phyloP scores from a whole-genome alignment of 768 basidiomycete species.

The Kwoniella dendrophila region DNA sequence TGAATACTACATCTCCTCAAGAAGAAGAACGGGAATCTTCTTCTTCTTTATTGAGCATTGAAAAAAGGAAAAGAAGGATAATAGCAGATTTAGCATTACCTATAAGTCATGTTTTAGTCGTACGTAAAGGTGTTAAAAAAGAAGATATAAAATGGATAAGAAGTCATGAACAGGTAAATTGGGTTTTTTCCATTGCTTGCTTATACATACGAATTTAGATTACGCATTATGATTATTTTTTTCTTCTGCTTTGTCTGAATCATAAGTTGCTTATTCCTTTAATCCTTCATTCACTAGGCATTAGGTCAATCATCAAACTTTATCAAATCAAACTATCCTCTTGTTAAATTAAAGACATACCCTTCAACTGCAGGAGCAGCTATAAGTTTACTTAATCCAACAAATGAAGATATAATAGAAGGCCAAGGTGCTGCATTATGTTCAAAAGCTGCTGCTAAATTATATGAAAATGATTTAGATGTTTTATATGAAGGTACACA shows the following conservation, averaged over 20 bases:
- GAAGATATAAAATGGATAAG: slow-evolving; percentile 47
- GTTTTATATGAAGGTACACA: slow-evolving; percentile 45
- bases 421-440: slow-evolving; percentile 50
- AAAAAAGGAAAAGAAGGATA: slow-evolving; percentile 25
- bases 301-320: slow-evolving; percentile 52
- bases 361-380: slow-evolving; percentile 54
- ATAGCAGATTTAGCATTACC: slow-evolving; percentile 35
- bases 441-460: slow-evolving; percentile 35
- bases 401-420: background rate
- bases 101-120: slow-evolving; percentile 50
- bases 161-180: slow-evolving; percentile 54
- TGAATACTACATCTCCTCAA: background rate
- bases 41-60: background rate
- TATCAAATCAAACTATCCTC: slow-evolving; percentile 33
- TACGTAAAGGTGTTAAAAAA: slow-evolving; percentile 30
- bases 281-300: slow-evolving; percentile 44
- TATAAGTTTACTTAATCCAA: slow-evolving; percentile 21
- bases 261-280: background rate
- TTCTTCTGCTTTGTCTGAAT: background rate
- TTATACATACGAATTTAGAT: too few relatives aligned
- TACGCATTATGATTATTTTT: too few relatives aligned
- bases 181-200: too few relatives aligned
- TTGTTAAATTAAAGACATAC: slow-evolving; percentile 29
- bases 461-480: slow-evolving; percentile 33
- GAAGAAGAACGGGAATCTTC: background rate